Evolutionary conservation across 176 grass and related monocot genomes (phyloP), one percentile per base, ranked within the genome.

Genomic region (Microstegium vimineum): DNA sequence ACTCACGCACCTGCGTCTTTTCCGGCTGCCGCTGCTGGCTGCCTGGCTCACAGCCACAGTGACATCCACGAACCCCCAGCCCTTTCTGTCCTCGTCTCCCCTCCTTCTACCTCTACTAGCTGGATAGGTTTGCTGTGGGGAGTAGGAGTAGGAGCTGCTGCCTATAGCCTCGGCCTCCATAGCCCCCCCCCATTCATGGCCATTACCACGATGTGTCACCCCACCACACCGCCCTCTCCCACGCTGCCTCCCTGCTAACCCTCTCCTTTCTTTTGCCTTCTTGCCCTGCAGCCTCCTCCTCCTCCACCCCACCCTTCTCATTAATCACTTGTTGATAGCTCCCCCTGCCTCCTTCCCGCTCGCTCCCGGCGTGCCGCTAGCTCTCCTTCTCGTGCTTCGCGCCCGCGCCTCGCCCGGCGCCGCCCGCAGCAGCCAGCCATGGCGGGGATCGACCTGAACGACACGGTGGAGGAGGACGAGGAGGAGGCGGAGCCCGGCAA

Each of bases 391-490:
- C 69, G 86, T 75, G 33, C 33, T 67, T 31, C 72, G 45, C 51
- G 84, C 84, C 17, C n/a, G 18, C 11, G 23, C 40, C n/a, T n/a
- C n/a, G n/a, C n/a, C n/a, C n/a, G n/a, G n/a, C n/a, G n/a, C n/a
- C n/a, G 47, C 30, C 63, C 13, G 31, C 47, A 0, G 66, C 38
- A 8, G 76, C n/a, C 14, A 4, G 59, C 45, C 62, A 94, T 82
- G 85, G 49, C 89, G 33, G 88, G 86, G 65, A 91, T 94, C 89
- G 92, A 94, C 86, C 86, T 94, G 82, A 94, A 94, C 87, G 91
- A 94, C 90, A 92, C 87, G 2, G 82, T 94, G 25, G 93, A 92
- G 81, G 92, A 82, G 73, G 93, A 94, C 46, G 90, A 92, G 85
- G 92, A 89, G 69, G 87, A 88, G 79, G 79, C 66, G 17, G 77